Conservation (phyloP, 177 flowering plant species). For the Vitis hybrid region DNA sequence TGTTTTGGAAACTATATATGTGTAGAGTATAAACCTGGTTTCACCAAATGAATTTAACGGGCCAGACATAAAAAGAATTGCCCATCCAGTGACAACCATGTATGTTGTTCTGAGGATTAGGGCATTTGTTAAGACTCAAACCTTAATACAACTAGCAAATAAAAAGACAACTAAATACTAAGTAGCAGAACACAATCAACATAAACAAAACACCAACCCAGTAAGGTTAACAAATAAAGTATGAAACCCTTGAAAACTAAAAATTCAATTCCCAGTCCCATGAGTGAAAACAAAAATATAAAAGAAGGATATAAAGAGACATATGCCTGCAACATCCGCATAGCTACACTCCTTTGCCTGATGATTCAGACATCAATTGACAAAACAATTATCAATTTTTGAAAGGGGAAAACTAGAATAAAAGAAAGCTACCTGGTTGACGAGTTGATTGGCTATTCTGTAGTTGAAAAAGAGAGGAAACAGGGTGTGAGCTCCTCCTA, state of each 20-base stretch:
- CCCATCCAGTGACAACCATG: too few species aligned
- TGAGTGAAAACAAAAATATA: background rate
- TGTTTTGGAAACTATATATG: too few species aligned
- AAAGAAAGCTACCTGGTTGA: conserved; percentile 25
- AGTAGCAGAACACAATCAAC: too few species aligned
- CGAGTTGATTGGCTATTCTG: conserved; percentile 32
- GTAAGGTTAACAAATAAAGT: background rate
- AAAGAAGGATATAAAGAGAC: background rate
- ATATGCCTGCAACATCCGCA: conserved; percentile 24
- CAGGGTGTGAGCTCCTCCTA: background rate
- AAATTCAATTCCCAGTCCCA: background rate
- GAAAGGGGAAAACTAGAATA: background rate
- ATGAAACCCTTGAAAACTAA: background rate
- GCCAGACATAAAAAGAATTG: too few species aligned
- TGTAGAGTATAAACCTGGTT: too few species aligned
- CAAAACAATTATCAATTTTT: background rate
- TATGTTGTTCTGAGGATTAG: too few species aligned
- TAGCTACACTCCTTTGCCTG: conserved; percentile 30
- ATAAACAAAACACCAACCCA: too few species aligned
- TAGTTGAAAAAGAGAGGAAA: conserved; percentile 29
- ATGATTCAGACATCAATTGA: background rate
- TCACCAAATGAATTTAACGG: too few species aligned
- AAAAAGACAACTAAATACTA: too few species aligned
- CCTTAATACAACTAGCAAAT: too few species aligned
- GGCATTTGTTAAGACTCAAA: too few species aligned